These are phyloP conservation scores for Cochlearia excelsa DNA, from an alignment of 345 rosid species.

Conservation along the genomic window DNA sequence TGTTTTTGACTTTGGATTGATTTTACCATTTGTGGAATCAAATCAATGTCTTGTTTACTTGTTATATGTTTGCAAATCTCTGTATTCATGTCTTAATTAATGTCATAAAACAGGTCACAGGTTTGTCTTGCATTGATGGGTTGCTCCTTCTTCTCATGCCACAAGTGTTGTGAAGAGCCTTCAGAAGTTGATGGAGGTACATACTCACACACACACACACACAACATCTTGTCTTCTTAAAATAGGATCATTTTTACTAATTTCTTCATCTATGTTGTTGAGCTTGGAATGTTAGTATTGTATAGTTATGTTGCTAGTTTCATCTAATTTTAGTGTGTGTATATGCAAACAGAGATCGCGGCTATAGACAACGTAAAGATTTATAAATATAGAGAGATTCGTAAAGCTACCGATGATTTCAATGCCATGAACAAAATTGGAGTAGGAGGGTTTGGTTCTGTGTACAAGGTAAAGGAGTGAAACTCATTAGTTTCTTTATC, in stretches of 20 bases:
- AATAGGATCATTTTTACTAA: not conserved
- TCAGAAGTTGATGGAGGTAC: constrained; percentile 65
- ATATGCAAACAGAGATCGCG: not conserved
- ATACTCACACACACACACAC: not conserved
- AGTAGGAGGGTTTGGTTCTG: constrained; percentile 96
- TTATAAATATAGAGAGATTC: not conserved
- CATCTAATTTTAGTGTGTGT: constrained; percentile 14
- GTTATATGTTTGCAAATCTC: not conserved
- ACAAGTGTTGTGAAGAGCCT: constrained; percentile 29
- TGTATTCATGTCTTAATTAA: not conserved
- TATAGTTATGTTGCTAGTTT: not conserved
- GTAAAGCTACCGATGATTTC: not conserved
- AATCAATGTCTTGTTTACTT: constrained; percentile 7
- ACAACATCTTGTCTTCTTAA: not conserved
- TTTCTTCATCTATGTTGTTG: not conserved
- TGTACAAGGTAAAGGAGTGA: constrained; percentile 58
- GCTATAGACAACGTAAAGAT: not conserved
- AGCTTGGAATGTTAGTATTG: constrained; percentile 6
- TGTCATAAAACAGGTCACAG: constrained; percentile 28
- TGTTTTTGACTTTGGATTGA: not conserved
- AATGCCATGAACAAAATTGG: constrained; percentile 26
- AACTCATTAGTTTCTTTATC: not conserved
- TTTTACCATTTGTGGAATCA: constrained; percentile 8
- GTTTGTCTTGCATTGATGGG: constrained; percentile 44
- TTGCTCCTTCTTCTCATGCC: constrained; percentile 57